Evolutionary conservation across 768 basidiomycete species (phyloP), one percentile per base, ranked within the genome.

Genomic region (Phanerochaete sordida): DNA sequence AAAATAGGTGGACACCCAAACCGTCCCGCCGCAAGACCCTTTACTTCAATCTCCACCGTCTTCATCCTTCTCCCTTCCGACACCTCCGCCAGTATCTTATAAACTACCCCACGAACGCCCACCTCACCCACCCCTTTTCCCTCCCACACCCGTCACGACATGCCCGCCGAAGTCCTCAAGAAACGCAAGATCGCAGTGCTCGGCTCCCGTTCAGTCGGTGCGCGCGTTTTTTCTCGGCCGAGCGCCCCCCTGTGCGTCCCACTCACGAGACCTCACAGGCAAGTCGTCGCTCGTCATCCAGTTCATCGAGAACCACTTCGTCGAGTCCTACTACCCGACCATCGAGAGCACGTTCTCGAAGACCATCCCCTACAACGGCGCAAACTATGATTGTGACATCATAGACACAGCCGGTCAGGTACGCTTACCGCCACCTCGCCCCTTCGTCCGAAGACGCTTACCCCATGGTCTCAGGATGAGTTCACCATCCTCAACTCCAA

Each of bases 351-450:
- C 90, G 13, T 90, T 88, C 73, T 81, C 86, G 54, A 97, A 96
- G 81, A 87, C 81, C 61, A 86, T 98, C 69, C 83, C 81, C 59
- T 89, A 91, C 78, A 92, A 91, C 58, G 95, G 95, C 52, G 81
- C 88, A 31, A 93, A 95, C 69, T 98, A 95, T 69, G 89, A 94
- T 62, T 95, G 95, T 76, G 94, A 96, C 75, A 95, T 98, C 77
- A 93, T 98, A 67, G 96, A 98, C 73, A 96, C 94, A 64, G 96
- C 96, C 53, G 96, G 96, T 28, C 96, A 98, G 85, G 95, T 93
- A 58, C 64, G 84, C 71, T 43, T 7, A 21, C 26, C 11, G 50
- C 46, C 24, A 43, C 7, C 11, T 43, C 39, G 4, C 44, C 49
- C 33, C 9, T 53, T 7, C 21, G 5, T 53, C 35, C n/a, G 21